Base-by-base conservation (phyloP, 352 stramenopile genomes). In the Pythium brassicae region DNA sequence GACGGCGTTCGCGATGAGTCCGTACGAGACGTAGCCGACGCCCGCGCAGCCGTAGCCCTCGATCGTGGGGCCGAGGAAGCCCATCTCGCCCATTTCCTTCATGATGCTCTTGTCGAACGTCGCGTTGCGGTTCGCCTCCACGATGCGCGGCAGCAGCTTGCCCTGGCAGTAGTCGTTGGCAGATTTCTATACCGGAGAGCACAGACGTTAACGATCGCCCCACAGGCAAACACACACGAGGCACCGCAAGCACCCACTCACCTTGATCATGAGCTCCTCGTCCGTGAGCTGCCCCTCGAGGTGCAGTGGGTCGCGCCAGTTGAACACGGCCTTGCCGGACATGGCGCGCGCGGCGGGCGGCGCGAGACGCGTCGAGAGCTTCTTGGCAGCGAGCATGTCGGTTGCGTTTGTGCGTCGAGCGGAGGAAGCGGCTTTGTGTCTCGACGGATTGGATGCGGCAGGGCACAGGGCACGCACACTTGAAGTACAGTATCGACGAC, bases 21-120 rank as follows among this genome's bases (percentile, higher is more conserved):
- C 97, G 66, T 99, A 99, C 26, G 87, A 93, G 22, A 99, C 96
- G 72, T 98, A 98, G 32, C 87, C 87, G 32, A 98, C 76, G 17
- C 94, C 95, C 10, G 88, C 72, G 53, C 96, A 98, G 50, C 96
- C 97, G 78, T 99, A 99, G 32, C 87, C 86, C 53, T 97, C 53
- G 50, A 99, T 93, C 10, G 95, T 98, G 7, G 89, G 72, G 57
- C 97, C 97, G 3, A 99, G 69, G 47, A 99, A 89, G 32, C 96
- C 96, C 70, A 98, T 86, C 47, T 92, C 71, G 25, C 96, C 95
- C 78, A 98, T 95, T 72, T 97, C 87, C 49, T 82, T 83, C 89
- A 99, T 98, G 59, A 99, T 96, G 9, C 71, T 68, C 60, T 93
- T 81, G 66, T 99, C 90, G 56, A 99, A 98, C 49, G 74, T 84